Base-by-base conservation (phyloP, 2,329 filamentous ascomycete genomes). In the Botryotinia narcissicola region DNA sequence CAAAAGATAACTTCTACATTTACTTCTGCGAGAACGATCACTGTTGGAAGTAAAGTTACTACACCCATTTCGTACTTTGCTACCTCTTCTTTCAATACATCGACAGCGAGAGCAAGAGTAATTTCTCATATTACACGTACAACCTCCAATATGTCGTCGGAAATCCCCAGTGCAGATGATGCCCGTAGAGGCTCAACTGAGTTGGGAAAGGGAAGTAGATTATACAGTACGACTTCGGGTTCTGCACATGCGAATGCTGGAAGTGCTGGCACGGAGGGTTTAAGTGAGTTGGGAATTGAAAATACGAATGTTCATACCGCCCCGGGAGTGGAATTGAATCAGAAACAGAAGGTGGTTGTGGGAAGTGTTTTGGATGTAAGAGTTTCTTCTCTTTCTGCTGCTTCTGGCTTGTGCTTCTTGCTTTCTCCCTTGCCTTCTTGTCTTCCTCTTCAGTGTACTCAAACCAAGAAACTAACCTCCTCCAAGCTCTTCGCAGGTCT, bases 401-500 rank as follows among this genome's bases (percentile, higher is more conserved):
- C 16, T 29, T 22, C 0, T 22, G 29, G 20, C 29, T 29, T 32
- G 25, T 25, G 46, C 46, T 57, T n/a, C 35, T 22, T 37, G 5
- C 8, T 29, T 16, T 12, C 48, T 51, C 25, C 16, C 18, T 22
- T 46, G 7, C 44, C 44, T 46, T 46, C 8, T 9, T 16, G 10
- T 18, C n/a, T 4, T n/a, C 18, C 14, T 7, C 1, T 3, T 20
- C 10, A 35, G 1, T 16, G 10, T 9, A 25, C 40, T 8, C n/a
- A 35, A 48, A 16, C 4, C 9, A 66, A 25, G 5, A 25, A 40
- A 42, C 35, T n/a, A 40, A 66, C 59, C 16, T n/a, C 35, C 18
- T 1, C 7, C 25, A 62, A 86, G 84, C 85, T 91, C 66, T 91
- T 91, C 79, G 86, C 87, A 48, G 89, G 89, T 63, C 84, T 86